These are phyloP conservation scores for Seminavis robusta DNA, from an alignment of 108 stramenopile species.

Conservation along the genomic window DNA sequence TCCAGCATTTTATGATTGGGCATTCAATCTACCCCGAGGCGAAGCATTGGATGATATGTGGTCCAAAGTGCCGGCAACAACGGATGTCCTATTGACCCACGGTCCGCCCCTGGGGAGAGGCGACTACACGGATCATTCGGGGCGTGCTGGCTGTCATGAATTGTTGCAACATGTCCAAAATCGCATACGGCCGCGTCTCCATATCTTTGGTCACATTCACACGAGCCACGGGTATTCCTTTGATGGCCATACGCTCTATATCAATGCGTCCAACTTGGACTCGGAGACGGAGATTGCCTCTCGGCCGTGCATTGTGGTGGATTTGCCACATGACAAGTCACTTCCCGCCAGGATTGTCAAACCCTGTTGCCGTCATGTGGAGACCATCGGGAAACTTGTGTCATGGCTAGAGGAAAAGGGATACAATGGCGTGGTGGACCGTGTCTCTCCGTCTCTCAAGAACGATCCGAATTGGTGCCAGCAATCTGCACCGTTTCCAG, in stretches of 20 bases:
- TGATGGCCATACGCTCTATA: conserved; percentile 32
- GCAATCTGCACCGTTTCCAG: no score
- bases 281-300: conserved; percentile 1
- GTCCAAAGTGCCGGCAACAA: conserved; percentile 31
- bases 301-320: conserved; percentile 19
- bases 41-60: conserved; percentile 15
- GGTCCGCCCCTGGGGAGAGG: conserved; percentile 55
- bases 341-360: conserved; percentile 14
- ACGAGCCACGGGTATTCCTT: conserved; percentile 27
- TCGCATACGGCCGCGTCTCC: conserved; percentile 27
- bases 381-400: no score
- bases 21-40: conserved; percentile 46
- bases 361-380: no score
- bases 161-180: conserved; percentile 30
- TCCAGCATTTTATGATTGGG: conserved; percentile 33
- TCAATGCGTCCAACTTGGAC: conserved; percentile 27
- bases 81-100: conserved; percentile 52
- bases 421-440: no score
- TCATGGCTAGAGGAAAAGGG: no score
- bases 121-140: conserved; percentile 15
- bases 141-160: conserved; percentile 39
- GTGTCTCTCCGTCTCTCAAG: no score
- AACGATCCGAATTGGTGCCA: no score
- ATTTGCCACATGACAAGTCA: conserved; percentile 23
- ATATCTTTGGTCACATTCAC: conserved; percentile 60